A percentile compares a stretch with the other conserved stretches of the same genome.
Conservation (phyloP, 352 stramenopile genomes). For the Phytopythium sindhum region DNA sequence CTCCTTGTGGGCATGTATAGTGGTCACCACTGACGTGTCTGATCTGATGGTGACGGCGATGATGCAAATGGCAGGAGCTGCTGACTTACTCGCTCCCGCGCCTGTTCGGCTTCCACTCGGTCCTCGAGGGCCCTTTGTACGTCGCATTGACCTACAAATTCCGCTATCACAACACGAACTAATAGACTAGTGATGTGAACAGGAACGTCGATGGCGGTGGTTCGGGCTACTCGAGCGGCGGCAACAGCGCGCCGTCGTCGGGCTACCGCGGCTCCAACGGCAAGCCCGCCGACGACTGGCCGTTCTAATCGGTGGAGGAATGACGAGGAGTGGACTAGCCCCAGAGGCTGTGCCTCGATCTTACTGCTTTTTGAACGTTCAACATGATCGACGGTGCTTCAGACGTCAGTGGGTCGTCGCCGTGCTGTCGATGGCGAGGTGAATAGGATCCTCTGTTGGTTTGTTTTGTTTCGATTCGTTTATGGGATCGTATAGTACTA, state of each 20-base stretch:
- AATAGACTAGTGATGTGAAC: constrained; percentile 3
- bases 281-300: constrained; percentile 67
- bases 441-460: background rate
- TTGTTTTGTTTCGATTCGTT: constrained; percentile 3
- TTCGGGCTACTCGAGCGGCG: constrained; percentile 17
- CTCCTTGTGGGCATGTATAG: background rate
- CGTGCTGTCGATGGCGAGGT: no score
- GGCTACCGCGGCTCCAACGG: constrained; percentile 31
- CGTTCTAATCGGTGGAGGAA: constrained; percentile 39
- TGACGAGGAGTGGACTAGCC: background rate
- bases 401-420: no score
- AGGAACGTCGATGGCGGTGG: constrained; percentile 51
- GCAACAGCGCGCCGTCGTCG: constrained; percentile 23
- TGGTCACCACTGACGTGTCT: background rate
- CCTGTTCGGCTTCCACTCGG: constrained; percentile 73
- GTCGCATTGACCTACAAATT: constrained; percentile 12
- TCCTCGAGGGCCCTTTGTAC: constrained; percentile 70
- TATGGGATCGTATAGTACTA: constrained; percentile 5
- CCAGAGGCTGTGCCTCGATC: background rate
- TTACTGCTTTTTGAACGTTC: constrained; percentile 3
- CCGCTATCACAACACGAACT: background rate
- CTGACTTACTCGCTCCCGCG: constrained; percentile 75
- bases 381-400: no score
- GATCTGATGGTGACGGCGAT: background rate
- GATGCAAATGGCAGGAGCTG: constrained; percentile 40